Evolutionary conservation across 2,329 filamentous ascomycete species (phyloP).

Genomic region (Stemphylium lycopersici): DNA sequence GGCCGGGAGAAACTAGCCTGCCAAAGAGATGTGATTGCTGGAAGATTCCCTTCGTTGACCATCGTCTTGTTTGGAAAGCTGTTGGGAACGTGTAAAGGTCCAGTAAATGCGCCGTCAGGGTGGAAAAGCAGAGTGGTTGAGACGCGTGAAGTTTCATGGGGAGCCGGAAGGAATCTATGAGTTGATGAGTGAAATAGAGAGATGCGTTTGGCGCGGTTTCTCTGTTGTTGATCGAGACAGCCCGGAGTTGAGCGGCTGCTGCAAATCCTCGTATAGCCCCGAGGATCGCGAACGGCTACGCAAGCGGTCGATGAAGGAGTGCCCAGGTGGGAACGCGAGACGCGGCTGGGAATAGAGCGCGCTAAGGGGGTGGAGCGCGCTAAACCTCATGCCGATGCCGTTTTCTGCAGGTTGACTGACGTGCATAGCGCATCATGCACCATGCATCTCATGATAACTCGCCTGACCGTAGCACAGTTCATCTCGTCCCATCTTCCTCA

Average conservation of each 20-base stretch:
- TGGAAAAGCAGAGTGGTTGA: conserved; percentile 3
- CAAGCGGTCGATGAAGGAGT: too few relatives aligned
- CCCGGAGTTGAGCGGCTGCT: background rate
- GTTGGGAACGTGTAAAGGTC: too few relatives aligned
- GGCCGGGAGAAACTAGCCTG: too few relatives aligned
- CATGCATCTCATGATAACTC: conserved; percentile 4
- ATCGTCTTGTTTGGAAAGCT: too few relatives aligned
- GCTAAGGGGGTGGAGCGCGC: conserved; percentile 9
- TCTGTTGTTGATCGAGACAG: too few relatives aligned
- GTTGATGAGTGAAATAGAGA: background rate
- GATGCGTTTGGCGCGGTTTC: too few relatives aligned
- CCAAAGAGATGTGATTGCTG: too few relatives aligned
- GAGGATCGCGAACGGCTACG: background rate
- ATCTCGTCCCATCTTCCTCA: background rate
- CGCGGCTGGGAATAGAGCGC: conserved; percentile 4
- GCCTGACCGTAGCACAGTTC: background rate
- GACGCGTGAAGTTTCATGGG: background rate
- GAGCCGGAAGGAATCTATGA: background rate
- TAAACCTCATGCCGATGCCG: conserved; percentile 6
- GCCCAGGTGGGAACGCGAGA: background rate
- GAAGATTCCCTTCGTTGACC: too few relatives aligned
- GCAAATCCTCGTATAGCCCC: background rate
- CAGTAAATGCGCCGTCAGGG: background rate
- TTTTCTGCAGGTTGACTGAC: conserved; percentile 15
- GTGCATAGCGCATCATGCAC: conserved; percentile 9